Evolutionary conservation across 2,329 filamentous ascomycete species (phyloP).

Genomic region (Phialophora tarda): DNA sequence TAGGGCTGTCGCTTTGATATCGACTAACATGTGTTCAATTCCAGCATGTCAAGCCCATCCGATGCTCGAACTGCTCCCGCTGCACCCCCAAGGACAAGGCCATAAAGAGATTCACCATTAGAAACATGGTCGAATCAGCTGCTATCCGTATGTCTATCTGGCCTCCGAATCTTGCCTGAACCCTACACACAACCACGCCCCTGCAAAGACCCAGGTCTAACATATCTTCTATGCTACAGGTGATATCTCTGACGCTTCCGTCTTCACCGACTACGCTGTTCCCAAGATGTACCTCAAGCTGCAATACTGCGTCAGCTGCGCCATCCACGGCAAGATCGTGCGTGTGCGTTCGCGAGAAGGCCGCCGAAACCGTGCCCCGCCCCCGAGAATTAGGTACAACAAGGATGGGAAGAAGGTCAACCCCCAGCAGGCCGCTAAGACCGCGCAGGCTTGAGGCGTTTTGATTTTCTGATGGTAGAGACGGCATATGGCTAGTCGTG

Average conservation of each 20-base stretch:
- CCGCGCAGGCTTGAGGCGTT: slow-evolving; percentile 46
- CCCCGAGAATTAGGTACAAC: slow-evolving; percentile 98
- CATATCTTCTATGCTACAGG: slow-evolving; percentile 59
- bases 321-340: slow-evolving; percentile 99
- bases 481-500: background rate
- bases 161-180: background rate
- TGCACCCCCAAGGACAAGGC: slow-evolving; percentile 99
- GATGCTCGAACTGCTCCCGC: slow-evolving; percentile 85
- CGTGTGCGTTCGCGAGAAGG: slow-evolving; percentile 97
- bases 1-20: background rate
- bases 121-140: slow-evolving; percentile 99
- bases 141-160: slow-evolving; percentile 84
- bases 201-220: background rate
- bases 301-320: slow-evolving; percentile 99
- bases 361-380: slow-evolving; percentile 98
- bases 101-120: slow-evolving; percentile 99
- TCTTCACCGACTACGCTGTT: slow-evolving; percentile 98
- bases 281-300: slow-evolving; percentile 99
- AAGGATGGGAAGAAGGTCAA: slow-evolving; percentile 99
- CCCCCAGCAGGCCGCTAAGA: slow-evolving; percentile 75
- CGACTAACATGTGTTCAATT: background rate
- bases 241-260: slow-evolving; percentile 99
- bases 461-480: slow-evolving; percentile 1
- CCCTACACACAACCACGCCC: background rate
- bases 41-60: slow-evolving; percentile 95